Base-by-base conservation (phyloP, 495 filamentous ascomycete species). In the Pseudomonodictys pantanalensis region DNA sequence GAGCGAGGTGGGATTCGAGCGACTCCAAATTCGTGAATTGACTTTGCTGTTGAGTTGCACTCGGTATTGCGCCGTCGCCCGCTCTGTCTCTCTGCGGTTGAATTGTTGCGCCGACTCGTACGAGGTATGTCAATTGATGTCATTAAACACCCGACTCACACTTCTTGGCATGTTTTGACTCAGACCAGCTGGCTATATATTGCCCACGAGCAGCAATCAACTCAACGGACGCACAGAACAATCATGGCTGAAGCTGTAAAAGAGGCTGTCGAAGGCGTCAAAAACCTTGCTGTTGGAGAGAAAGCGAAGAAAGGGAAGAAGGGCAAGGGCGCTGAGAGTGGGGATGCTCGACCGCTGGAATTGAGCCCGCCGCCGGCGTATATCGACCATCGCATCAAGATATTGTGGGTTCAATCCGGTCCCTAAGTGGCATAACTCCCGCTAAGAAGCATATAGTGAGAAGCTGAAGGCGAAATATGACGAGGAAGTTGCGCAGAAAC, bases 391-490 rank as follows among this genome's bases (percentile, higher is more conserved):
- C 86, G 93, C 28, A 87, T 97, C 68, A 77, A 84, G 25, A 74
- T 98, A 6, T 98, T 97, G 60, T 63, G 29, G 10, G 60, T 42
- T 20, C n/a, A 10, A 46, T n/a, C 32, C 18, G 17, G 26, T 22
- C 17, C 11, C 6, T 11, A 18, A 12, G 4, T 17, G 7, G 32
- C 11, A 26, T 29, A 15, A 17, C 10, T 9, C 20, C 25, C 17
- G 24, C 52, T 62, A 39, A 62, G 20, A 44, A 30, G 18, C 4
- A 23, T 0, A 24, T 32, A 63, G 60, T 75, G 86, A 97, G 60
- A 83, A 86, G 65, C 75, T 97, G 24, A 96, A 91, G 81, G 84
- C 87, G 59, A 79, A 89, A 71, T 82, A 88, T 67, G 84, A 95
- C 50, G 84, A 86, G 17, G 87, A 93, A 46, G 69, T 88, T 47